Base-by-base conservation (phyloP, 345 rosid species). In the Excoecaria cochinchinensis region DNA sequence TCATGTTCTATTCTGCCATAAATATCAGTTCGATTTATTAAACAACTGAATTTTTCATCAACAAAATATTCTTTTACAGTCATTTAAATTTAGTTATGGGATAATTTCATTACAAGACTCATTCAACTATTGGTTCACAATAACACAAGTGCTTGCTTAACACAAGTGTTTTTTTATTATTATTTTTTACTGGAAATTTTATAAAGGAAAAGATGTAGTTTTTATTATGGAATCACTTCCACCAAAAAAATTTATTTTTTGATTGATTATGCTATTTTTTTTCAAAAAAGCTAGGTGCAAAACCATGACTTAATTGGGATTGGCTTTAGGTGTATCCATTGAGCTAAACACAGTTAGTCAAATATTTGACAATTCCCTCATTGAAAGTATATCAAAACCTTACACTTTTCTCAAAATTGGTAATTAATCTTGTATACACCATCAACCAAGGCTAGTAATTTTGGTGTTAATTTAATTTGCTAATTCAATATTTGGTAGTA, bases 381-480 rank as follows among this genome's bases (percentile, higher is more conserved):
- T 85, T 21, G 47, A 81, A 16, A 87, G 67, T 51, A 83, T 84
- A 69, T 71, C 86, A 74, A 81, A 78, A 73, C 90, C 88, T 4
- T 89, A 84, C 84, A 81, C 86, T 85, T 90, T 87, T 69, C 73
- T 82, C 47, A 76, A 83, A 83, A 85, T 86, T 40, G 84, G 88
- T 90, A 88, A 79, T 51, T 88, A 86, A 74, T 47, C 74, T 22
- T 31, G 70, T 52, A 68, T 15, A 1, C 39, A 12, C 4, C 9
- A 65, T 25, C n/a, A 55, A n/a, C n/a, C n/a, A n/a, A n/a, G n/a
- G n/a, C n/a, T n/a, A n/a, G n/a, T n/a, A n/a, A n/a, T n/a, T n/a
- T n/a, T n/a, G n/a, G n/a, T n/a, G n/a, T n/a, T n/a, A n/a, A n/a
- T n/a, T n/a, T n/a, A n/a, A n/a, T n/a, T n/a, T n/a, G n/a, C n/a